Percentiles rank a stretch among this genome's conserved stretches.
These are phyloP conservation scores for Cytospora mali DNA, from an alignment of 2,329 filamentous ascomycete species.

Conservation along the genomic window DNA sequence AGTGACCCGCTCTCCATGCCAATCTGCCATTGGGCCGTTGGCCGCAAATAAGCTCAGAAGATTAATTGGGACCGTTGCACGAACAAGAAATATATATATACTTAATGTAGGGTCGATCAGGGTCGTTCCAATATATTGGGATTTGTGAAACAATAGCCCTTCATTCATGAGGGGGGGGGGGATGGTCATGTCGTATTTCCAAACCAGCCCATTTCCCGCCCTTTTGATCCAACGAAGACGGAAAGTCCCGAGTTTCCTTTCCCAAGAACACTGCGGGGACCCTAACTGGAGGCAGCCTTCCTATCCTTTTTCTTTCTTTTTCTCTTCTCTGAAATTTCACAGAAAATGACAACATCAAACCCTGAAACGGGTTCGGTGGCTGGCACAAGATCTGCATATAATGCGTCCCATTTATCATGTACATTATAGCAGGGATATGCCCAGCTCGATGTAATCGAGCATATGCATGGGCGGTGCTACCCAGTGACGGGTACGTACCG, in stretches of 20 bases:
- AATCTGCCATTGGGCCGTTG: neutral
- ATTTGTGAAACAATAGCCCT: neutral
- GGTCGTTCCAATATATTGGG: slow-evolving; percentile 16
- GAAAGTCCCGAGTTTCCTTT: too few relatives aligned
- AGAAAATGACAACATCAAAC: too few relatives aligned
- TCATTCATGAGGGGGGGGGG: too few relatives aligned
- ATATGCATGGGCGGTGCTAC: too few relatives aligned
- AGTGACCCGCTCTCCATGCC: slow-evolving; percentile 3
- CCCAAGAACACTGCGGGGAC: too few relatives aligned
- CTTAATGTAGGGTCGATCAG: slow-evolving; percentile 7
- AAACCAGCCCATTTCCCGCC: too few relatives aligned
- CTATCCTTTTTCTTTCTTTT: neutral
- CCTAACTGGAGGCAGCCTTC: too few relatives aligned
- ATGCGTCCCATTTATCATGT: neutral
- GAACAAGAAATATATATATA: neutral
- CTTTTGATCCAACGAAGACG: too few relatives aligned
- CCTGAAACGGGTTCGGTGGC: too few relatives aligned
- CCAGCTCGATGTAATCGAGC: too few relatives aligned
- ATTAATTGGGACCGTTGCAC: neutral
- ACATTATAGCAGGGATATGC: neutral
- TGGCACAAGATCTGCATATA: slow-evolving; percentile 1
- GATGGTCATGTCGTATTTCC: neutral
- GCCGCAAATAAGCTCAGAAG: neutral
- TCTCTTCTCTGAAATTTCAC: too few relatives aligned
- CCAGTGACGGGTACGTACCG: too few relatives aligned